A percentile compares a stretch with the other conserved stretches of the same genome.
Conservation (phyloP, 2,329 filamentous ascomycete species). For the Penicillium frequentans region DNA sequence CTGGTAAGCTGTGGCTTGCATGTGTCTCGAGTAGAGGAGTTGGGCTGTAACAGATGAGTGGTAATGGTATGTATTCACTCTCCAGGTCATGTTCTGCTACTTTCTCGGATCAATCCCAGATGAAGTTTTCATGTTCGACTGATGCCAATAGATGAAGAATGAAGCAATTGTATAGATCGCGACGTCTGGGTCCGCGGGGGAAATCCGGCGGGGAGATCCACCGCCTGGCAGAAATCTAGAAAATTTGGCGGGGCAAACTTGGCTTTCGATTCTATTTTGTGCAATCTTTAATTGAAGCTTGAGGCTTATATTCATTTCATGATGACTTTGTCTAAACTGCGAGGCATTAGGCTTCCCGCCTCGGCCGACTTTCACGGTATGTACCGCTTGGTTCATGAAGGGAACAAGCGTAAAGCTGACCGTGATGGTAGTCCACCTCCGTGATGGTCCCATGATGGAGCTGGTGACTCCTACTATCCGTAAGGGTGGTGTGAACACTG, state of each 20-base stretch:
- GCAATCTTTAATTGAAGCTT: conserved; percentile 4
- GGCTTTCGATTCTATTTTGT: background rate
- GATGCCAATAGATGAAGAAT: background rate
- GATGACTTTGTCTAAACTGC: conserved; percentile 37
- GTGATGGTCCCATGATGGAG: conserved; percentile 65
- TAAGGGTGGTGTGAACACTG: conserved; percentile 65
- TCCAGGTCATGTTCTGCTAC: background rate
- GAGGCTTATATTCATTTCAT: background rate
- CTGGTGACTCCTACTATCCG: conserved; percentile 56
- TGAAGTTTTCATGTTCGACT: background rate
- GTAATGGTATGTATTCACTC: background rate
- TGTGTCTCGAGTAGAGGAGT: background rate
- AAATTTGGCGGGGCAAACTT: conserved; percentile 29
- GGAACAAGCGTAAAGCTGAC: background rate
- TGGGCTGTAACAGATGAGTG: background rate
- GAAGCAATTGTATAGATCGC: background rate
- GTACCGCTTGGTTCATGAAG: conserved; percentile 3
- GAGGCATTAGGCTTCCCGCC: conserved; percentile 56
- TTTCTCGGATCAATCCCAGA: background rate
- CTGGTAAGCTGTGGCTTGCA: background rate
- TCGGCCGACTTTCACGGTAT: conserved; percentile 64
- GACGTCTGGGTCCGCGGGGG: conserved; percentile 6
- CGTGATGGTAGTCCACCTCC: conserved; percentile 59
- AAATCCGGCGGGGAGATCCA: conserved; percentile 14
- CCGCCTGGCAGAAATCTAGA: conserved; percentile 27